These are phyloP conservation scores for Cadophora gregata DNA, from an alignment of 2,329 filamentous ascomycete genomes.

Conservation along the genomic window DNA sequence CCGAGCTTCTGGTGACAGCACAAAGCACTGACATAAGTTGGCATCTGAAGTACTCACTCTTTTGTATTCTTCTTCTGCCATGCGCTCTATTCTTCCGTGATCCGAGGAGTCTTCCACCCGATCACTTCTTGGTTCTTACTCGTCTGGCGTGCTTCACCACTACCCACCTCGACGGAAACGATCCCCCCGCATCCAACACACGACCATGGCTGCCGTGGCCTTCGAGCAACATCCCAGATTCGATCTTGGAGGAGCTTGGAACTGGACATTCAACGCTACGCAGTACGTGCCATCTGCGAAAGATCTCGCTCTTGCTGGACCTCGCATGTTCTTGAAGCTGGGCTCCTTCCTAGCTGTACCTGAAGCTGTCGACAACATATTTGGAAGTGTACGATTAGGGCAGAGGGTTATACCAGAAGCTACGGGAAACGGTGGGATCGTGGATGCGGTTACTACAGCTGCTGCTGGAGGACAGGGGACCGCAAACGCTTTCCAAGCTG, in stretches of 20 bases:
- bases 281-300: slow-evolving; percentile 68
- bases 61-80: slow-evolving; percentile 17
- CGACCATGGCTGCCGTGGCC: slow-evolving; percentile 36
- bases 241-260: slow-evolving; percentile 60
- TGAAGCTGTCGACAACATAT: slow-evolving; percentile 62
- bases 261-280: slow-evolving; percentile 59
- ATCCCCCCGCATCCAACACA: slow-evolving; percentile 7
- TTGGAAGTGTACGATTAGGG: slow-evolving; percentile 53
- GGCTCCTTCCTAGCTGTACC: slow-evolving; percentile 66
- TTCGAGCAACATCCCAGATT: slow-evolving; percentile 43
- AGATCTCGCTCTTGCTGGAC: slow-evolving; percentile 72
- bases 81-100: slow-evolving; percentile 23
- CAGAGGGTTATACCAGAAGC: slow-evolving; percentile 65
- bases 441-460: slow-evolving; percentile 48
- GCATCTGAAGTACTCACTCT: background rate
- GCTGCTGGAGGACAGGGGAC: slow-evolving; percentile 49
- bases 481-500: slow-evolving; percentile 36
- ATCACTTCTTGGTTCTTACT: background rate
- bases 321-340: slow-evolving; percentile 72
- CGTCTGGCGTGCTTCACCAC: slow-evolving; percentile 7
- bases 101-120: slow-evolving; percentile 1
- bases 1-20: slow-evolving; percentile 5
- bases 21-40: background rate
- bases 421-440: slow-evolving; percentile 53
- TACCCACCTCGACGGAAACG: background rate